Evolutionary conservation across 345 rosid genomes (phyloP), one percentile per base, ranked within the genome.

Genomic region (Mercurialis annua): DNA sequence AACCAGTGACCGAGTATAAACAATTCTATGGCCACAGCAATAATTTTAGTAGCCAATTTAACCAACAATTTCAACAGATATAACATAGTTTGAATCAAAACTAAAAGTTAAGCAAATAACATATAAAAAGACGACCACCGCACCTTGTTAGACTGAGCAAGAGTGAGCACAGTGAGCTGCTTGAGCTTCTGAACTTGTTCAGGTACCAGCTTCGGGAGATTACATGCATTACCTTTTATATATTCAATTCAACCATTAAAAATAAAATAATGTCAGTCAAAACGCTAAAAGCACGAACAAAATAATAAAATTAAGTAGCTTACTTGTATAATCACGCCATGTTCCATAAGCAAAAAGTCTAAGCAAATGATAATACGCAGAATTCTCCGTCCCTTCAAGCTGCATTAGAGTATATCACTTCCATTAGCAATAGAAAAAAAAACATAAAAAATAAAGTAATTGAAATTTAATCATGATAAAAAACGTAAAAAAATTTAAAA

Each of bases 121-220:
- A 40, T 40, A 14, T 23, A 51, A 11, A 59, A 30, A 31, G 43
- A 10, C 36, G 24, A 60, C 23, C 42, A 74, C 70, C 56, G 18
- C 42, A 74, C 70, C 62, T 64, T 69, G 48, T 40, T 64, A 21
- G 59, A 21, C 62, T 59, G 70, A 12, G 63, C 66, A 29, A 74
- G 66, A 58, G 66, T 69, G 15, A 69, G 69, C 62, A 74, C 43
- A 24, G 61, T 64, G 10, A 74, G 78, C 44, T 69, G 70, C 52
- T 74, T 64, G 6, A 74, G 59, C 56, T 74, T 68, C 33, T 68
- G 65, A 29, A 74, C 26, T 58, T 74, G 70, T 24, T 49, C 40
- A 0, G 65, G 70, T 14, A 2, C 24, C 18, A 74, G 23, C 69
- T 64, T 44, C 9, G 73, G 66, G 17, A 64, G 64, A 50, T 4